Base-by-base conservation (phyloP, 768 basidiomycete species). In the Leccinum uliginosum region DNA sequence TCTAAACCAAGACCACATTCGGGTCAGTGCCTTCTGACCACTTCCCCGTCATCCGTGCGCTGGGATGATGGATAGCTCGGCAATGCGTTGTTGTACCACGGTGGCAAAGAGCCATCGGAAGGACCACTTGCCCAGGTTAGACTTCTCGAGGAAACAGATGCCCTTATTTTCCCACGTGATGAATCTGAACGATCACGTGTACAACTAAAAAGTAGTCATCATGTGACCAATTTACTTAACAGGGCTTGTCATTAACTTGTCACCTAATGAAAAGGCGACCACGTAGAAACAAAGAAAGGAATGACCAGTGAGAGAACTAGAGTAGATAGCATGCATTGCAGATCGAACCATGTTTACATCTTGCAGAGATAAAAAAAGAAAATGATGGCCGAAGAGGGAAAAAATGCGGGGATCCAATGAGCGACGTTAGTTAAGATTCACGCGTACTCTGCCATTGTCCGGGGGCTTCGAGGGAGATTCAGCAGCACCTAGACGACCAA, bases 361-460 rank as follows among this genome's bases (percentile, higher is more conserved):
- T 67, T 67, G 65, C 52, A 55, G 58, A 56, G 52, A 67, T 62
- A 38, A 40, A 40, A 59, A 60, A 55, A 54, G 34, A 53, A n/a
- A 32, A 53, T 47, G 48, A 50, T 58, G 19, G 24, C 15, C 4
- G 34, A 47, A 50, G 44, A 57, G 15, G 7, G 38, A 49, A 30
- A 30, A 55, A 38, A 54, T 51, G 34, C 6, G 56, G 55, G 50
- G 21, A 58, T 61, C 51, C 56, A 64, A 60, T 40, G 66, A 70
- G 52, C 10, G 59, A 51, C 53, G 52, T 73, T 62, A 71, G 65
- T 71, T 47, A 59, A 71, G 70, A 57, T 73, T 73, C 57, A 71
- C 65, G 58, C 70, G 72, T 55, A 73, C 70, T 71, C 70, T 68
- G 51, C 67, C 65, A 58, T 58, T 70, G 62, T 73, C 71, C 30